Evolutionary conservation across 1,139 yeast species (phyloP).

Genomic region (Debaryomycetaceae sp.): DNA sequence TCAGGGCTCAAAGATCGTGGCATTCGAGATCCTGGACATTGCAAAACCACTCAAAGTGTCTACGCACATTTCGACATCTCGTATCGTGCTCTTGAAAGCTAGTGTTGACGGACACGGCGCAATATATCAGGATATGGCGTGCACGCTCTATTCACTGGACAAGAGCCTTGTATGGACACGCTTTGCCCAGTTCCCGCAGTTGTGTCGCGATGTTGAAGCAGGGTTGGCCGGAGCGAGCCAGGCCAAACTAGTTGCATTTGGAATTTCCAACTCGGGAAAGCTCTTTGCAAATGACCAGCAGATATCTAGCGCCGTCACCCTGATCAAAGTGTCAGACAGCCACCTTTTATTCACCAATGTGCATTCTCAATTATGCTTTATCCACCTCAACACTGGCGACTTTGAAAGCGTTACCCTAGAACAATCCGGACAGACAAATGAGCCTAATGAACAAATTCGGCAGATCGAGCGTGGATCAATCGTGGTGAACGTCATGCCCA

Average conservation of each 20-base stretch:
- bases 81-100: constrained; percentile 48
- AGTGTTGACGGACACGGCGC: constrained; percentile 42
- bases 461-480: constrained; percentile 86
- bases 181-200: constrained; percentile 51
- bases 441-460: constrained; percentile 73
- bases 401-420: constrained; percentile 10
- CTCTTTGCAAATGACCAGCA: constrained; percentile 53
- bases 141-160: constrained; percentile 39
- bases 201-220: constrained; percentile 52
- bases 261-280: constrained; percentile 64
- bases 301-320: constrained; percentile 73
- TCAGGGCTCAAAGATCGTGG: constrained; percentile 35
- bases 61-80: no score
- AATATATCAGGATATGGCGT: constrained; percentile 55
- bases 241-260: constrained; percentile 42
- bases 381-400: constrained; percentile 47
- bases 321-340: constrained; percentile 61
- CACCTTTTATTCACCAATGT: constrained; percentile 82
- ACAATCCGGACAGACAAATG: constrained; percentile 8
- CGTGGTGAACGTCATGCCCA: constrained; percentile 71
- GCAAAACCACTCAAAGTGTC: constrained; percentile 38
- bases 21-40: constrained; percentile 32
- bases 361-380: constrained; percentile 71
- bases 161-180: constrained; percentile 12
- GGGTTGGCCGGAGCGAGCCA: constrained; percentile 15